Evolutionary conservation across 176 grass and related monocot genomes (phyloP).

Genomic region (Rhipidocladum racemiflorum): DNA sequence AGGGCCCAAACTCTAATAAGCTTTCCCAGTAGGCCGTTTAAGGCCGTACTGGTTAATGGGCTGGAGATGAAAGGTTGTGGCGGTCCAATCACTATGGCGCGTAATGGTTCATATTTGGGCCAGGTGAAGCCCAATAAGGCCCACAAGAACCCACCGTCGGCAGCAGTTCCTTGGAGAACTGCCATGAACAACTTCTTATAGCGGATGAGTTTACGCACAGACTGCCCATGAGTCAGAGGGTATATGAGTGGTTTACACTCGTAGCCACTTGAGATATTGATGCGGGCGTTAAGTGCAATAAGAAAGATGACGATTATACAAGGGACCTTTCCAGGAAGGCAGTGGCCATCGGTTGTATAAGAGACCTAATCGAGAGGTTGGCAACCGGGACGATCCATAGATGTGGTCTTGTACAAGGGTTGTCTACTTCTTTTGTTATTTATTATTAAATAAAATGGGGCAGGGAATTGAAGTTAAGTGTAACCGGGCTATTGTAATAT

Average conservation of each 20-base stretch:
- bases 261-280: neutral
- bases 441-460: too few relatives aligned
- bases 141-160: neutral
- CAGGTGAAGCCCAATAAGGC: neutral
- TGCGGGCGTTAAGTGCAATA: neutral
- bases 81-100: neutral
- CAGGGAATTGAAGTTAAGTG: too few relatives aligned
- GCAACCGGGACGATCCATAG: too few relatives aligned
- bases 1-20: neutral
- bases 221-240: too few relatives aligned
- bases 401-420: too few relatives aligned
- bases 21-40: neutral
- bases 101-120: neutral
- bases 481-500: too few relatives aligned
- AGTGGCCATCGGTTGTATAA: too few relatives aligned
- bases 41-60: neutral
- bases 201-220: neutral
- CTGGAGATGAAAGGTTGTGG: neutral
- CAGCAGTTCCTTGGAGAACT: neutral
- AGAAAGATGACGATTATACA: neutral
- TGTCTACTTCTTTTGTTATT: too few relatives aligned
- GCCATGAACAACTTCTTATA: neutral
- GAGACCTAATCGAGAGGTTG: too few relatives aligned
- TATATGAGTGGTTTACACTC: neutral
- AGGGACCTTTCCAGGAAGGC: too few relatives aligned